Evolutionary conservation across 192 early-diverging fungal species (phyloP), one percentile per base, ranked within the genome.

Genomic region (Coemansia sp.): DNA sequence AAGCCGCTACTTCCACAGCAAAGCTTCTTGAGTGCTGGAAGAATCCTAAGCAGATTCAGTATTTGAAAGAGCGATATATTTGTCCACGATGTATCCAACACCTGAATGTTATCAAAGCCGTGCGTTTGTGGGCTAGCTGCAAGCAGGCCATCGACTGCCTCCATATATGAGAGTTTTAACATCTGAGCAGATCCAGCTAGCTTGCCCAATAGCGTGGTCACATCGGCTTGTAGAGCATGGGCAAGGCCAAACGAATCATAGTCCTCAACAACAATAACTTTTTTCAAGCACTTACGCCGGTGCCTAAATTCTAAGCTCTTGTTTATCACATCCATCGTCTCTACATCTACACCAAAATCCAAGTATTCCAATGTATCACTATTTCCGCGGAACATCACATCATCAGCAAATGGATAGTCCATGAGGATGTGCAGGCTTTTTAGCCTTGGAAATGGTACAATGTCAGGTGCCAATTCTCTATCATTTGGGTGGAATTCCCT

Each of bases 381-480:
- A 49, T 68, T 68, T 0, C 66, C 66, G 0, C 66, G 47, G 15
- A 68, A 68, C 29, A 68, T 7, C 9, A 55, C 53, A 20, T 68
- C 66, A 57, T 68, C 52, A 10, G 27, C 31, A 29, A 68, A 68
- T 52, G 66, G 66, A 38, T 68, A 68, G 34, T 24, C 16, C n/a
- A 41, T 22, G 4, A 39, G 9, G 2, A 39, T 11, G 18, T 29
- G 5, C 33, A 68, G 33, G 0, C n/a, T 33, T 27, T 20, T 36
- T 20, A 68, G 20, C 5, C 8, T 57, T n/a, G 66, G 66, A 68
- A 68, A 68, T 7, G 53, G 66, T 3, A 55, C 66, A 57, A 44
- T 34, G 8, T 24, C 27, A 20, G 40, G 27, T 36, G 36, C 52
- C 46, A 46, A 24, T 3, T 15, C 10, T 33, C 27, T 29, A 66